A percentile compares a stretch with the other conserved stretches of the same genome.
Evolutionary conservation across 2,329 filamentous ascomycete genomes (phyloP).

Genomic region (Endoconidiophora polonica): DNA sequence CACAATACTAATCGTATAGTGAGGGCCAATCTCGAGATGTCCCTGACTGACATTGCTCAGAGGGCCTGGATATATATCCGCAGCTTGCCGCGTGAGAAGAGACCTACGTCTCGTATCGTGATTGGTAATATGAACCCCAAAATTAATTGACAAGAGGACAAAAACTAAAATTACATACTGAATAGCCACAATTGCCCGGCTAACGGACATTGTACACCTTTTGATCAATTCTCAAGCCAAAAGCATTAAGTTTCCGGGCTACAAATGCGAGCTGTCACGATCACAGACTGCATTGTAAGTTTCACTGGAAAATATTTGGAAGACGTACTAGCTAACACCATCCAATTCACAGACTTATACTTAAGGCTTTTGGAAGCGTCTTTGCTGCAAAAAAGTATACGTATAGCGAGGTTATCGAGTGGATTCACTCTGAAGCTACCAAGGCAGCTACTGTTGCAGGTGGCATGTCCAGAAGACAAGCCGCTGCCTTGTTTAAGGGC

Average conservation of each 20-base stretch:
- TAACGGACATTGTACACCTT: constrained; percentile 46
- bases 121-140: constrained; percentile 33
- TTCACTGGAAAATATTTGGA: neutral
- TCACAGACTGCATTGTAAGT: constrained; percentile 12
- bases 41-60: constrained; percentile 60
- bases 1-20: constrained; percentile 59
- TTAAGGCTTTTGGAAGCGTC: constrained; percentile 52
- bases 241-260: constrained; percentile 29
- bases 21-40: constrained; percentile 55
- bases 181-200: constrained; percentile 45
- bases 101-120: constrained; percentile 43
- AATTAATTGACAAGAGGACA: constrained; percentile 17
- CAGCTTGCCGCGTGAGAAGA: constrained; percentile 38
- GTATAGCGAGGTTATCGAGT: constrained; percentile 46
- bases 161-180: constrained; percentile 26
- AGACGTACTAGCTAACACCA: neutral
- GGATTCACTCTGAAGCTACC: constrained; percentile 40
- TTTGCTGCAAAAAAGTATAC: constrained; percentile 55
- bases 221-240: constrained; percentile 42
- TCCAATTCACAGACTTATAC: constrained; percentile 38
- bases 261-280: constrained; percentile 30
- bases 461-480: neutral
- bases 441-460: constrained; percentile 14
- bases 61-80: constrained; percentile 50
- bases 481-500: neutral